Base-by-base conservation (phyloP, 768 basidiomycete genomes). In the Tephrocybe sp. region DNA sequence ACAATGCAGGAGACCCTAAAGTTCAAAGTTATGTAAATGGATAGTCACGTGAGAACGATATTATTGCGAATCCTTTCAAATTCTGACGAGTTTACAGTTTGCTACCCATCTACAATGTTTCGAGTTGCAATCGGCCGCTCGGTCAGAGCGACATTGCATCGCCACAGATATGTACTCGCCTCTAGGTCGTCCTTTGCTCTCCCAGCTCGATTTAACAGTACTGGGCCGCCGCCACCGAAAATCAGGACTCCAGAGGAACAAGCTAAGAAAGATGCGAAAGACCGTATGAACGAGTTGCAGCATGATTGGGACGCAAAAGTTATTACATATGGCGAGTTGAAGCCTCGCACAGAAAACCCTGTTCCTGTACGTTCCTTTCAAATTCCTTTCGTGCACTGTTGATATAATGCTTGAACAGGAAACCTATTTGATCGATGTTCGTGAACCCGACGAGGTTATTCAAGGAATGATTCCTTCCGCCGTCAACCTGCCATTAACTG, bases 381-480 rank as follows among this genome's bases (percentile, higher is more conserved):
- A 39, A 51, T 39, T 19, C 23, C 49, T 38, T 33, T 47, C 10
- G 22, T 20, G 16, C 35, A 17, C 54, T 38, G 47, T 62, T 50
- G 26, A 39, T 46, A 40, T 44, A 7, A 59, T 50, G 42, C 39
- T 46, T 55, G 23, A 19, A 0, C 54, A 92, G 89, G 74, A 86
- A 53, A 73, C 79, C 4, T 89, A 84, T 62, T 64, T 92, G 39
- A 84, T 92, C 58, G 93, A 96, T 60, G 95, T 98, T n/a, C 85
- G 96, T 17, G 95, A 97, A 66, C 89, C 87, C 1, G 83, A 91
- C 57, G 95, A 97, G 65, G 89, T 93, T 39, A 79, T 88, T 12
- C 89, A 92, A 64, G 95, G 95, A 11, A 87, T 87, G 65, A 96
- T 98, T 55, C 95, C 95, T 5, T 92, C 92, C 19, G 80, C 92